These are phyloP conservation scores for Malassezia furfur DNA, from an alignment of 1,284 basidiomycete species.

Conservation along the genomic window DNA sequence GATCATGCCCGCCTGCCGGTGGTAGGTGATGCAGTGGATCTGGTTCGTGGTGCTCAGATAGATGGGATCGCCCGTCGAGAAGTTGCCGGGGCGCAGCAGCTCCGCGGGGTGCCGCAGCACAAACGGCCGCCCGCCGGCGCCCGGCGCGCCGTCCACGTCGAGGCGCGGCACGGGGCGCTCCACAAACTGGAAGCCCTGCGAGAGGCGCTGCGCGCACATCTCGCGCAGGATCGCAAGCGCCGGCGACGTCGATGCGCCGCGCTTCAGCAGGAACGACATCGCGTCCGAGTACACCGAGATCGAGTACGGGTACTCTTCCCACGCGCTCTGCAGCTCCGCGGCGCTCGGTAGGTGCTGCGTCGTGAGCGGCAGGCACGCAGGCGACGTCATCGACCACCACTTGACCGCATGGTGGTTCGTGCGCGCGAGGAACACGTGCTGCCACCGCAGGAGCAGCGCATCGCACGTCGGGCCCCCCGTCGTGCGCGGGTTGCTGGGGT, in stretches of 20 bases:
- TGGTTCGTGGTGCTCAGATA: slow-evolving; percentile 91
- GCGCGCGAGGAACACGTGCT: slow-evolving; percentile 70
- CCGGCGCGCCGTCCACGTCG: slow-evolving; percentile 13
- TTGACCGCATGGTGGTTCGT: slow-evolving; percentile 79
- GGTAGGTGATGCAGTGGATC: slow-evolving; percentile 80
- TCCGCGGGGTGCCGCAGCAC: slow-evolving; percentile 40
- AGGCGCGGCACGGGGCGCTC: slow-evolving; percentile 20
- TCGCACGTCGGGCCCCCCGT: not conserved
- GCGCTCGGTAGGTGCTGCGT: slow-evolving; percentile 56
- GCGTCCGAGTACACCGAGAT: slow-evolving; percentile 40
- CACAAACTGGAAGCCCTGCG: slow-evolving; percentile 95
- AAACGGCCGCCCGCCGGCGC: slow-evolving; percentile 20
- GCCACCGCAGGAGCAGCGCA: slow-evolving; percentile 53
- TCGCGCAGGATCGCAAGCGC: slow-evolving; percentile 69
- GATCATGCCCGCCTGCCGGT: slow-evolving; percentile 66
- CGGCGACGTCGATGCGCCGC: slow-evolving; percentile 58
- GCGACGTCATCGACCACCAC: slow-evolving; percentile 66
- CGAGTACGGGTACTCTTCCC: slow-evolving; percentile 46
- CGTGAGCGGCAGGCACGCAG: slow-evolving; percentile 73
- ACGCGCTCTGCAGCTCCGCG: slow-evolving; percentile 33
- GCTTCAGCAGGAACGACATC: slow-evolving; percentile 42
- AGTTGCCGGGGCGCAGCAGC: slow-evolving; percentile 42
- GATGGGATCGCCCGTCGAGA: slow-evolving; percentile 55
- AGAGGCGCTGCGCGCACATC: slow-evolving; percentile 81
- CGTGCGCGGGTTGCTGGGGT: slow-evolving; percentile 32